Evolutionary conservation across 2,329 filamentous ascomycete genomes (phyloP), one percentile per base, ranked within the genome.

Genomic region (Exophiala sp.): DNA sequence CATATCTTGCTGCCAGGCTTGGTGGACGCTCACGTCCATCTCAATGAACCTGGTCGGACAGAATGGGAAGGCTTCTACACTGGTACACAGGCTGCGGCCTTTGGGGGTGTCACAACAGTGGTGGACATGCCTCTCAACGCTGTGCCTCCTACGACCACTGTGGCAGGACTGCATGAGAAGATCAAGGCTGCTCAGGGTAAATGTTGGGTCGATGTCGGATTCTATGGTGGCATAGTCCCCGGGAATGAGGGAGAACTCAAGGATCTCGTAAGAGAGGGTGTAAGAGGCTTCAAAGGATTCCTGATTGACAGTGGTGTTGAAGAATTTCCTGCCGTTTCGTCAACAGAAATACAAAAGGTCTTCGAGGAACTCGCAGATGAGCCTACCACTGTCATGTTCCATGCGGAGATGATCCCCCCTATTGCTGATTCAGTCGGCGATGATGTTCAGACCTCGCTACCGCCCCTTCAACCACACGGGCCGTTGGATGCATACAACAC

Each of bases 1-100:
- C 79, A 84, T 68, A 77, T 97, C 40, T 74, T 98, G 32, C 77
- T 97, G 27, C 93, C 93, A 0, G 93, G 93, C 16, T 76, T 98
- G 23, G 91, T 98, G 14, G 93, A 98, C 67, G 91, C 93, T 29
- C 93, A 98, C 67, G 93, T 98, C 30, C 93, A 98, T 71, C 80
- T 97, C 61, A 97, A 97, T 64, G 93, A 98, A 71, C 93, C 93
- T 0, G 93, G 93, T 35, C 81, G 93, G 50, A 96, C 91, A 45
- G 91, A 96, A 78, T 97, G 93, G 93, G 93, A 98, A 66, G 93
- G 93, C 9, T 98, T 98, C 74, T 86, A 85, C 74, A 96, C 90
- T 0, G 93, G 93, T 42, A 97, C 93, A 19, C 80, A 87, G 61
- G 93, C 93, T 27, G 93, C 93, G 2, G 93, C 93, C 9, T 94